Evolutionary conservation across 257 asterid species (phyloP), one percentile per base, ranked within the genome.

Genomic region (Vinca minor): DNA sequence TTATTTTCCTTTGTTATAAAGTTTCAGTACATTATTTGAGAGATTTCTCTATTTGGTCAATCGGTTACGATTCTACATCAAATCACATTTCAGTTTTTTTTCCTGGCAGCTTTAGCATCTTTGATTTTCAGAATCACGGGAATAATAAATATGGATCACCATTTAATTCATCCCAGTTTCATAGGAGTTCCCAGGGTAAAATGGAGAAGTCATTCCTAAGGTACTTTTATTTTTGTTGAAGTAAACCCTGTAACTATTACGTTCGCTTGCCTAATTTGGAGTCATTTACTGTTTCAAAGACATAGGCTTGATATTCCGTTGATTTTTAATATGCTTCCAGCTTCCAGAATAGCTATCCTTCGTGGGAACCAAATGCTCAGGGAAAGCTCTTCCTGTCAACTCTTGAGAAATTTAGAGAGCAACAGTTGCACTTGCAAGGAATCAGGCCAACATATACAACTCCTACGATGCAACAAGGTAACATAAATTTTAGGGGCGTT

Each of bases 141-240:
- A 93, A 93, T 76, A 70, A 55, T 64, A 80, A 77, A 74, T 93
- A 93, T 53, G 97, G 87, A 50, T 87, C 99, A 0, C 94, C 94
- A 12, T 85, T 71, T 65, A 77, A 79, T 76, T 69, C 91, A 13
- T 64, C 81, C 62, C 71, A 74, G 39, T 65, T 66, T 20, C 82
- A 73, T 78, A 85, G 97, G 82, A 93, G 99, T 76, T 87, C 94
- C 32, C 99, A 93, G 76, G 99, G 99, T 59, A 93, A 93, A 81
- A 81, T 93, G 96, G 99, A 93, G 65, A 93, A 93, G 73, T 93
- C 99, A 13, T 89, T 84, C 79, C 68, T 93, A 77, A 87, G 98
- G 98, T 93, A 84, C 4, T 63, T 45, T 26, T 8, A 21, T 47
- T 63, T 20, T 39, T 39, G 2, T 29, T 64, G 62, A 6, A 26